Percentiles rank a stretch among this genome's conserved stretches.
Conservation (phyloP, 768 basidiomycete species). For the Hericium alpestre region DNA sequence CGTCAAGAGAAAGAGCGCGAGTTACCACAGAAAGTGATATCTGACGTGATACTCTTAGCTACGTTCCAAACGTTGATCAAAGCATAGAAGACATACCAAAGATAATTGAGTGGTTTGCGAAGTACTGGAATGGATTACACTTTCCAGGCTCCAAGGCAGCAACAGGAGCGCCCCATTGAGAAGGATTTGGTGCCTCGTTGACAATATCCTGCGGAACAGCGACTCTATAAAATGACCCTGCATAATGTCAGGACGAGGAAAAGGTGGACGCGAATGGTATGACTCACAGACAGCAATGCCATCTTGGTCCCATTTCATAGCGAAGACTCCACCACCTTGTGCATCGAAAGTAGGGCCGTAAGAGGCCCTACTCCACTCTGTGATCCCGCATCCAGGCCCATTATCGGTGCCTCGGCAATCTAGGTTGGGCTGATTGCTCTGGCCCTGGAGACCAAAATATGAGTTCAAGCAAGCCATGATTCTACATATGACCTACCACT, state of each 20-base stretch:
- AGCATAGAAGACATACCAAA: conserved; percentile 43
- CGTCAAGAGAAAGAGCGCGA: conserved; percentile 11
- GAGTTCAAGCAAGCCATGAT: background rate
- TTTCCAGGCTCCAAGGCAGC: conserved; percentile 42
- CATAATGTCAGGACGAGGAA: background rate
- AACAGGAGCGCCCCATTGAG: conserved; percentile 57
- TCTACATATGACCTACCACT: conserved; percentile 27
- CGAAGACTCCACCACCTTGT: conserved; percentile 75
- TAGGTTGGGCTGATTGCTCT: conserved; percentile 39
- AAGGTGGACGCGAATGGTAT: background rate
- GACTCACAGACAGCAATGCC: conserved; percentile 70
- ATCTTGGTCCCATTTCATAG: conserved; percentile 79
- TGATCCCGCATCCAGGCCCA: conserved; percentile 63
- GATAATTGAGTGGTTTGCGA: conserved; percentile 61
- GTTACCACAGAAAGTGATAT: conserved; percentile 74
- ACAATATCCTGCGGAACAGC: conserved; percentile 61
- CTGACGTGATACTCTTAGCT: conserved; percentile 23
- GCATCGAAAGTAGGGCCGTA: conserved; percentile 77
- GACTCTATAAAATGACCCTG: conserved; percentile 78
- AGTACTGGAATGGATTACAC: conserved; percentile 51
- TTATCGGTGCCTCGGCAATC: conserved; percentile 40
- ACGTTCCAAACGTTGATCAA: background rate
- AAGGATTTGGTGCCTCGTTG: conserved; percentile 51
- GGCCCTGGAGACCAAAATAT: conserved; percentile 22
- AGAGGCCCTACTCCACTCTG: conserved; percentile 71